phyloP scores from a whole-genome alignment of 2,329 filamentous ascomycete genomes.

The Cordyceps javanica region DNA sequence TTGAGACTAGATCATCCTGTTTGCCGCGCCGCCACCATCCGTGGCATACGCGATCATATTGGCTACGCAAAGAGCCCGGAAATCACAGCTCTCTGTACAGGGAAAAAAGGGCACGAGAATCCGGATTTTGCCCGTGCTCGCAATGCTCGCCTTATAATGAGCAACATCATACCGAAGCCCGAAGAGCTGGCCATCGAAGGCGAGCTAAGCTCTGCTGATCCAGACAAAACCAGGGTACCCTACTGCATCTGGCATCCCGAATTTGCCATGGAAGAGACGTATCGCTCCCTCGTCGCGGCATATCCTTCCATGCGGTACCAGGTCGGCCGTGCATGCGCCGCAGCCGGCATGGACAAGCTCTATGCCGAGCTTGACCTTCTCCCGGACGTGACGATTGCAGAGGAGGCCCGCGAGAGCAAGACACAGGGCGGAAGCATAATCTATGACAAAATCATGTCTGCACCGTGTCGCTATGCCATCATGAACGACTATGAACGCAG shows the following conservation, averaged over 20 bases:
- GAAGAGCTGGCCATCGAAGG: conserved; percentile 12
- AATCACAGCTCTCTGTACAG: not conserved
- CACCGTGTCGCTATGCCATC: conserved; percentile 21
- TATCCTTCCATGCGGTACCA: conserved; percentile 32
- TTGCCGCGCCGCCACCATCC: not conserved
- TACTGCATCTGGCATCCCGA: conserved; percentile 39
- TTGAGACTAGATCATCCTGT: not conserved
- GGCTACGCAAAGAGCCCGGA: not conserved
- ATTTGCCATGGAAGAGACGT: conserved; percentile 29
- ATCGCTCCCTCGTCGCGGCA: conserved; percentile 23
- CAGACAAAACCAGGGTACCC: conserved; percentile 16
- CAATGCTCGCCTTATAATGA: conserved; percentile 32
- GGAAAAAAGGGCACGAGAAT: not conserved
- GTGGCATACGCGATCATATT: not conserved
- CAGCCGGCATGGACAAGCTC: conserved; percentile 29
- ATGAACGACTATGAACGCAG: conserved; percentile 31
- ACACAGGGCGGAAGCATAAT: conserved; percentile 19
- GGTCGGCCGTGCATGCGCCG: conserved; percentile 34
- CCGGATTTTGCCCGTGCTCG: conserved; percentile 7
- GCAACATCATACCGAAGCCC: conserved; percentile 24
- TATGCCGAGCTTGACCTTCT: conserved; percentile 31
- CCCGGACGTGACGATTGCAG: conserved; percentile 33
- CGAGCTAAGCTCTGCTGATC: not conserved
- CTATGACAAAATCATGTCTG: conserved; percentile 25
- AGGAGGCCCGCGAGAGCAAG: conserved; percentile 30